Base-by-base conservation (phyloP, 192 early-diverging fungal species). In the Coemansia sp. region DNA sequence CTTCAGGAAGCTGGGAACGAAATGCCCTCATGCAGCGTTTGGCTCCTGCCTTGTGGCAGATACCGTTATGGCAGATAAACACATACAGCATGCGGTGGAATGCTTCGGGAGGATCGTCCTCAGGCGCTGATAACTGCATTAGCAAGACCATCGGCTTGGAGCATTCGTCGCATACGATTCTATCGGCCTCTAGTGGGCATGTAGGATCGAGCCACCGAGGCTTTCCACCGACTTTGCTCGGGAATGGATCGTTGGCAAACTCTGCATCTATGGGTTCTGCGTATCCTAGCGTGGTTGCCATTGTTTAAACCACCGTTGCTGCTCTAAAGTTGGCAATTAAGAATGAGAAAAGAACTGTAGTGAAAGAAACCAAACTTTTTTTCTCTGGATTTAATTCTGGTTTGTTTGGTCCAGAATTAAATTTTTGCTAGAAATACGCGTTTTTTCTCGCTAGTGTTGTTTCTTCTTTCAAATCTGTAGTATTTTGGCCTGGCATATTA, bases 11-110 rank as follows among this genome's bases (percentile, higher is more conserved):
- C 68, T 94, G 92, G 44, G 81, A 78, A 35, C 94, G 83, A 59
- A 85, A 87, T 33, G 89, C 90, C 41, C 89, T 93, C 76, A 95
- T 87, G 64, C 93, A 93, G 47, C 51, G 43, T 6, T n/a, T 35
- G 16, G 65, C 61, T 26, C 70, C 84, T 77, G 72, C 68, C 37
- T 71, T 78, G 54, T 94, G 88, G 70, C 96, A 98, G 1, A 65
- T 50, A 19, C 94, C 93, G 30, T 86, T 87, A 55, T 88, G 90
- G 77, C 96, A 99, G 64, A 87, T 85, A 64, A 96, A 99, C 4
- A 99, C 81, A 59, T 95, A 96, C 7, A 97, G 65, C 51, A 86
- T 86, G 37, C 96, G 84, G 61, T 95, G 94, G 61, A 88, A 97
- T 3, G 96, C 94, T 58, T 91, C 86, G 0, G 63, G 57, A 0